Base-by-base conservation (phyloP, 2,329 filamentous ascomycete species). In the Shiraia sp. region DNA sequence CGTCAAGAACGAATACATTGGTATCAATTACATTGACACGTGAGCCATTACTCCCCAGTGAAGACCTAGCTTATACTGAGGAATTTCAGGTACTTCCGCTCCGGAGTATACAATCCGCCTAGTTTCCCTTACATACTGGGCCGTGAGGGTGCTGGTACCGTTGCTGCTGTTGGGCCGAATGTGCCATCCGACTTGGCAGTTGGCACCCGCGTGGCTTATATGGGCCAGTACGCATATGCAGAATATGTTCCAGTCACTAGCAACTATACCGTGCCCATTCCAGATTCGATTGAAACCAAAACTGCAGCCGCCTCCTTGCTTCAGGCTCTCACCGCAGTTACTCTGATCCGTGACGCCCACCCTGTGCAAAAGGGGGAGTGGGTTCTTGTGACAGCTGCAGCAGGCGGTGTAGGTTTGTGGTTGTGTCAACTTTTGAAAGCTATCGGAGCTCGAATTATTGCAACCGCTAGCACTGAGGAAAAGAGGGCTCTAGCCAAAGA, bases 1-100 rank as follows among this genome's bases (percentile, higher is more conserved):
- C 3, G 81, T 96, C 44, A 87, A 86, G 71, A 95, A 95, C 70
- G 81, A 85, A 51, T 87, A 81, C 65, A 78, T 86, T 34, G 91
- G 90, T 45, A 75, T 96, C 47, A 96, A 96, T 72, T 96, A 81
- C 72, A 95, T 96, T 61, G 91, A 96, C 71, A 95, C 81, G 79
- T 83, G 68, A 49, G 60, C 4, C 6, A 22, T 26, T 17, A 17
- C n/a, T 8, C 32, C 16, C 32, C 9, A 32, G 3, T 12, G 9
- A 14, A 36, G 15, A 12, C 7, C 17, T n/a, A 38, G 2, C 27
- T 22, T 6, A n/a, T 17, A 13, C 15, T 38, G 15, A 31, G 3
- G 10, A 2, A 4, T 12, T n/a, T 2, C 49, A 83, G 78, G 27
- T 95, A 96, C 73, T 95, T 91, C 79, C 89, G 91, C 66, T 83